These are phyloP conservation scores for Mycena capillaripes DNA, from an alignment of 768 basidiomycete species.

Conservation along the genomic window DNA sequence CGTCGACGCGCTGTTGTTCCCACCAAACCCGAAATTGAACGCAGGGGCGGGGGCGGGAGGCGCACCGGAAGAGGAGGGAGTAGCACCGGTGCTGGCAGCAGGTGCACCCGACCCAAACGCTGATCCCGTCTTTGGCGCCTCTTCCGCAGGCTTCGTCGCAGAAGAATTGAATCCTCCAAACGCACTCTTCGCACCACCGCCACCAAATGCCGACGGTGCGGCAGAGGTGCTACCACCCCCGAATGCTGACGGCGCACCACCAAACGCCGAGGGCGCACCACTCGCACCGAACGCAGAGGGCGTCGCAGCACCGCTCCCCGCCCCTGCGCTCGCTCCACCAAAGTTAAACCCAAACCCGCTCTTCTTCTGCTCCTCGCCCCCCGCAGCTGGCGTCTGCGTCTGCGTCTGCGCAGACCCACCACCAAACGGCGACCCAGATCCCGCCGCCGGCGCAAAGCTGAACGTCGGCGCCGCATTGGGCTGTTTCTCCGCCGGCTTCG, in stretches of 20 bases:
- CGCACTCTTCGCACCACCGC: slow-evolving; percentile 9
- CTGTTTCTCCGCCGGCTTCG: neutral
- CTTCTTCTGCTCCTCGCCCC: slow-evolving; percentile 16
- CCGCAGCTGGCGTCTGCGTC: slow-evolving; percentile 11
- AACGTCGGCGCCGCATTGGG: slow-evolving; percentile 23
- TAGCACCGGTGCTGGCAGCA: slow-evolving; percentile 22
- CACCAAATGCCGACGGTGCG: slow-evolving; percentile 4
- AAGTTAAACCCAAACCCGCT: slow-evolving; percentile 3
- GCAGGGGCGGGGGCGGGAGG: slow-evolving; percentile 32
- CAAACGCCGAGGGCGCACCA: neutral
- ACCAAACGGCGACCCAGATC: neutral
- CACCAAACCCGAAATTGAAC: slow-evolving; percentile 34
- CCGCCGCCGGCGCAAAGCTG: neutral
- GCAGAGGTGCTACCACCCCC: neutral
- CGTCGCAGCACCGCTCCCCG: neutral
- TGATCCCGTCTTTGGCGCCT: slow-evolving; percentile 19
- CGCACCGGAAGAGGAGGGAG: slow-evolving; percentile 21
- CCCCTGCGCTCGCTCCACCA: neutral
- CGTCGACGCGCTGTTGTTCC: slow-evolving; percentile 35
- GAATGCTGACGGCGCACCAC: slow-evolving; percentile 8
- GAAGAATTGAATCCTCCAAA: slow-evolving; percentile 17
- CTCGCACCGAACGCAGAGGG: slow-evolving; percentile 1
- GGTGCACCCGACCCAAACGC: slow-evolving; percentile 16
- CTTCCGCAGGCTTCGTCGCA: slow-evolving; percentile 24
- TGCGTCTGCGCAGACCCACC: neutral